Percentiles rank a stretch among this genome's conserved stretches.
Evolutionary conservation across 805 yeast genomes (phyloP).

Genomic region (Cyberlindnera amylophila): DNA sequence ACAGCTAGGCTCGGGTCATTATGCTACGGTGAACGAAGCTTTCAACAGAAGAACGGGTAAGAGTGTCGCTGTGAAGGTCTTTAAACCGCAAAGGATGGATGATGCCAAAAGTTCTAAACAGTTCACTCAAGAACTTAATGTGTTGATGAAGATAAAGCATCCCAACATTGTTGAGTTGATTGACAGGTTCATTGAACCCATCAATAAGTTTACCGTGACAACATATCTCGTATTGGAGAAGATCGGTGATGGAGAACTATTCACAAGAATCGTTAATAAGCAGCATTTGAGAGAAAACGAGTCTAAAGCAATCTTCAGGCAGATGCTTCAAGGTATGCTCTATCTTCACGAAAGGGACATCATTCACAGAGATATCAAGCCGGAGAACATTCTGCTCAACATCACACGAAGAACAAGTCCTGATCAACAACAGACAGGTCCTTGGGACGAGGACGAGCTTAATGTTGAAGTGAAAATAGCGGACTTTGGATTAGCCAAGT

Average conservation of each 20-base stretch:
- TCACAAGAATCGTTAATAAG: conserved; percentile 66
- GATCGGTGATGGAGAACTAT: conserved; percentile 70
- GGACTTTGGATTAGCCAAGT: conserved; percentile 68
- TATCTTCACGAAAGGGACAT: conserved; percentile 66
- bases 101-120: conserved; percentile 37
- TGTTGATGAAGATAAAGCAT: conserved; percentile 61
- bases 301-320: conserved; percentile 58
- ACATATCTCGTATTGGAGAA: conserved; percentile 67
- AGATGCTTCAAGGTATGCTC: conserved; percentile 59
- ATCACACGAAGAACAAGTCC: conserved; percentile 42
- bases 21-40: conserved; percentile 77
- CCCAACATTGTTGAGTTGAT: conserved; percentile 66
- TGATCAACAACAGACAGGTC: conserved; percentile 31
- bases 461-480: conserved; percentile 72
- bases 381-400: conserved; percentile 61
- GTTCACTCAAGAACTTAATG: conserved; percentile 64
- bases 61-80: conserved; percentile 69
- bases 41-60: conserved; percentile 52
- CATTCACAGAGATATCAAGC: conserved; percentile 76
- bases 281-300: conserved; percentile 59
- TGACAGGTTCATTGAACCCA: conserved; percentile 54
- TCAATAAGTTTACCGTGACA: conserved; percentile 38
- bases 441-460: conserved; percentile 49
- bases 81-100: conserved; percentile 50
- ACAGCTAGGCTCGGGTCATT: conserved; percentile 72